Conservation (phyloP, 2,329 filamentous ascomycete genomes). For the Tolypocladium pustulatum region DNA sequence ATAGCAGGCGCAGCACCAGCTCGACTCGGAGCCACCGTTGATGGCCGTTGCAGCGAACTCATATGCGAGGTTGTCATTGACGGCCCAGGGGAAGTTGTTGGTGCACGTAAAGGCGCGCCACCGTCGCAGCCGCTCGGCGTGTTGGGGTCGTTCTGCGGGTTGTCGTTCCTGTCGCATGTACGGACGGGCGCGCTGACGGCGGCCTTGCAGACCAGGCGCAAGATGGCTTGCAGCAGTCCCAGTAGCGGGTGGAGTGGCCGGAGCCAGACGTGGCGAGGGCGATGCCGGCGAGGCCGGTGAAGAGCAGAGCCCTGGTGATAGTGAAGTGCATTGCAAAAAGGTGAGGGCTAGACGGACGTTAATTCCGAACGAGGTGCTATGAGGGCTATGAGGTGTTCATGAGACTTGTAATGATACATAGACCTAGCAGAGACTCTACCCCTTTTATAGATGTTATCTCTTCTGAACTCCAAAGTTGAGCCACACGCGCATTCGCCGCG, state of each 20-base stretch:
- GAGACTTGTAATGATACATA: neutral
- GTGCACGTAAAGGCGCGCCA: constrained; percentile 50
- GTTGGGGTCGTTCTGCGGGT: constrained; percentile 37
- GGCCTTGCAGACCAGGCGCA: constrained; percentile 52
- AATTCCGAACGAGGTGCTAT: neutral
- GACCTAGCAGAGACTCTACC: neutral
- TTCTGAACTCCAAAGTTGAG: neutral
- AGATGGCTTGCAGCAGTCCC: constrained; percentile 64
- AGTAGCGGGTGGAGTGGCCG: constrained; percentile 29
- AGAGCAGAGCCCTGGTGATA: constrained; percentile 5
- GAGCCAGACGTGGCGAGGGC: constrained; percentile 16
- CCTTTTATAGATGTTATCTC: neutral
- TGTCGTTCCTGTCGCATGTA: constrained; percentile 44
- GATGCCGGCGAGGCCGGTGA: constrained; percentile 10
- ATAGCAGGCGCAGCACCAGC: constrained; percentile 60
- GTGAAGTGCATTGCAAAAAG: neutral
- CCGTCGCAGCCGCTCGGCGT: constrained; percentile 44
- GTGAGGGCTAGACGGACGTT: neutral
- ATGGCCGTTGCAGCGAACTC: constrained; percentile 54
- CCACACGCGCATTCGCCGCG: neutral
- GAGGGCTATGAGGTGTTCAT: neutral
- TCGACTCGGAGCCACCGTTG: constrained; percentile 40
- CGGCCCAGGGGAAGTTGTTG: constrained; percentile 50
- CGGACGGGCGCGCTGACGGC: constrained; percentile 36
- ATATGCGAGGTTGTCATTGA: constrained; percentile 48